A percentile compares a stretch with the other conserved stretches of the same genome.
These are phyloP conservation scores for Clitopilus passeckerianus DNA, from an alignment of 768 basidiomycete genomes.

Conservation along the genomic window DNA sequence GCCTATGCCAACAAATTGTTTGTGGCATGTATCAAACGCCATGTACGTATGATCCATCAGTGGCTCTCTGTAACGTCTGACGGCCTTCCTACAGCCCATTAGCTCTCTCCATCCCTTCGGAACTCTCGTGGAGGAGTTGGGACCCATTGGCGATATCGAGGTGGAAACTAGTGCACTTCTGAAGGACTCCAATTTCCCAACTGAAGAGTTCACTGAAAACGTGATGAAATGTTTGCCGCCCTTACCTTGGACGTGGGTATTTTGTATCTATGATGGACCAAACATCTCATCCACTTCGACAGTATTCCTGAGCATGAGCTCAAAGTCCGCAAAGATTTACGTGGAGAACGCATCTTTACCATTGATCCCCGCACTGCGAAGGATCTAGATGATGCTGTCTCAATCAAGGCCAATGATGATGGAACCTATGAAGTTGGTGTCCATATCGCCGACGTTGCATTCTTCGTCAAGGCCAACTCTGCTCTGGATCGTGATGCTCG, in stretches of 20 bases:
- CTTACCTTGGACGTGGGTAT: conserved; percentile 83
- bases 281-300: conserved; percentile 1
- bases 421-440: conserved; percentile 91
- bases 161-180: conserved; percentile 96
- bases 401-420: conserved; percentile 84
- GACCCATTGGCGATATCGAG: conserved; percentile 97
- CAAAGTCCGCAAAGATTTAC: conserved; percentile 84
- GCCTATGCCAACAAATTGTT: conserved; percentile 87
- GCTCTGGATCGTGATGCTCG: conserved; percentile 98
- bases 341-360: conserved; percentile 82
- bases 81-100: conserved; percentile 57
- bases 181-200: conserved; percentile 99
- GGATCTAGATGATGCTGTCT: conserved; percentile 94
- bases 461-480: conserved; percentile 92
- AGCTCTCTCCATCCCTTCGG: conserved; percentile 99
- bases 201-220: conserved; percentile 94
- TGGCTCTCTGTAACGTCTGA: background rate
- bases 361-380: conserved; percentile 89
- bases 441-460: conserved; percentile 96
- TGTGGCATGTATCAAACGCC: conserved; percentile 97
- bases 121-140: conserved; percentile 95
- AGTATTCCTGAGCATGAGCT: conserved; percentile 88
- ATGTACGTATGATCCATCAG: conserved; percentile 49
- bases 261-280: background rate
- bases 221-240: conserved; percentile 96